Conservation (phyloP, 2,329 filamentous ascomycete species). For the Aspergillus clavatus region DNA sequence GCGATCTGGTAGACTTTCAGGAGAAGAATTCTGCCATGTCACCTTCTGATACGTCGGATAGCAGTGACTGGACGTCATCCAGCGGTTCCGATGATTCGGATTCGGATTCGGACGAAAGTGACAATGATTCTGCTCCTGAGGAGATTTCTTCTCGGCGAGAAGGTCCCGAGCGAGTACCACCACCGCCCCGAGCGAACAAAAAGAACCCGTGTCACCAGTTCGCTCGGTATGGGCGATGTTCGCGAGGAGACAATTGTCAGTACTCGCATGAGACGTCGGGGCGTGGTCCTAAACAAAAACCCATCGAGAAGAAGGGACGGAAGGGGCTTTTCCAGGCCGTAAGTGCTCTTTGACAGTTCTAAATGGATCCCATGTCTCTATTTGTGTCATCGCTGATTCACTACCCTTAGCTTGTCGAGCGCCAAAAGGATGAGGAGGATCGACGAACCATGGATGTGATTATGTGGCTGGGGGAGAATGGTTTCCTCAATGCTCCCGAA, state of each 20-base stretch:
- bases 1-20: neutral
- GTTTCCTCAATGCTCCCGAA: slow-evolving; percentile 31
- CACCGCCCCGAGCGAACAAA: slow-evolving; percentile 33
- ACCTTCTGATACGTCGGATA: slow-evolving; percentile 18
- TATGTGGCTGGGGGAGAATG: slow-evolving; percentile 38
- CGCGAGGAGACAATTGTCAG: slow-evolving; percentile 38
- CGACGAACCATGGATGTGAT: slow-evolving; percentile 41
- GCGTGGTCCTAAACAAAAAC: slow-evolving; percentile 24
- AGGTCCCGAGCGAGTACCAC: slow-evolving; percentile 37
- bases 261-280: slow-evolving; percentile 39
- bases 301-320: slow-evolving; percentile 26
- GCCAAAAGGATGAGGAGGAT: slow-evolving; percentile 41
- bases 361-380: too few relatives aligned
- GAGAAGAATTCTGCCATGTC: slow-evolving; percentile 10
- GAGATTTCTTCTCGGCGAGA: slow-evolving; percentile 38
- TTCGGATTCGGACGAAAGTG: slow-evolving; percentile 22
- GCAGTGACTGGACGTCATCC: slow-evolving; percentile 38
- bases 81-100: slow-evolving; percentile 29
- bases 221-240: slow-evolving; percentile 39
- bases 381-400: neutral
- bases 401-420: slow-evolving; percentile 34
- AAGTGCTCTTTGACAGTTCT: slow-evolving; percentile 16
- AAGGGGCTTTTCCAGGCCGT: slow-evolving; percentile 44
- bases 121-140: slow-evolving; percentile 38
- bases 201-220: slow-evolving; percentile 39